These are phyloP conservation scores for Blepharisma japonicum DNA, from an alignment of 73 alveolate genomes.

Conservation along the genomic window DNA sequence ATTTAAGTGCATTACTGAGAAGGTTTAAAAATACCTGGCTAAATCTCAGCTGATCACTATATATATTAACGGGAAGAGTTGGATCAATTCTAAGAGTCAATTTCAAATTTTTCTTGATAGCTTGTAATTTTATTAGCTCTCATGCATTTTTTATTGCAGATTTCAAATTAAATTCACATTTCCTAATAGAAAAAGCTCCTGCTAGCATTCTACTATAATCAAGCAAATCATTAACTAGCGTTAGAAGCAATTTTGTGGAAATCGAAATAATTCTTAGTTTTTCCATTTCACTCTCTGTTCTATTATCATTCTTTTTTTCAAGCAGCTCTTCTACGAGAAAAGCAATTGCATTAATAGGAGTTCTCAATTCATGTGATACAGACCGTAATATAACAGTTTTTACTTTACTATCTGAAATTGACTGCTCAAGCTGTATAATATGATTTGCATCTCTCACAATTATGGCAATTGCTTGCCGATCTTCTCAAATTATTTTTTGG, in stretches of 20 bases:
- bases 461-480: no score
- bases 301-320: not conserved
- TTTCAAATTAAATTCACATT: not conserved
- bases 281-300: not conserved
- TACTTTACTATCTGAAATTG: not conserved
- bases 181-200: constrained; percentile 29
- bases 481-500: no score
- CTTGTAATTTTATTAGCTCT: constrained; percentile 27
- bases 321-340: not conserved
- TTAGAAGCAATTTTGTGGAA: constrained; percentile 34
- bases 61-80: constrained; percentile 11
- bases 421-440: no score
- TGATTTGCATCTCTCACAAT: no score
- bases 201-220: constrained; percentile 34
- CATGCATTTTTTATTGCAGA: constrained; percentile 13
- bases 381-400: constrained; percentile 26
- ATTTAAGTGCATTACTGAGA: constrained; percentile 41
- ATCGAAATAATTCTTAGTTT: constrained; percentile 6
- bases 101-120: constrained; percentile 36
- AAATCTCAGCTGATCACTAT: constrained; percentile 36
- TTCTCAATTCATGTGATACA: constrained; percentile 31
- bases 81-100: not conserved
- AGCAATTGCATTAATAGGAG: constrained; percentile 14
- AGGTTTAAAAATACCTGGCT: constrained; percentile 41
- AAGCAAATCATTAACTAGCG: constrained; percentile 37